Conservation (phyloP, 768 basidiomycete species). For the Termitomyces sp. region DNA sequence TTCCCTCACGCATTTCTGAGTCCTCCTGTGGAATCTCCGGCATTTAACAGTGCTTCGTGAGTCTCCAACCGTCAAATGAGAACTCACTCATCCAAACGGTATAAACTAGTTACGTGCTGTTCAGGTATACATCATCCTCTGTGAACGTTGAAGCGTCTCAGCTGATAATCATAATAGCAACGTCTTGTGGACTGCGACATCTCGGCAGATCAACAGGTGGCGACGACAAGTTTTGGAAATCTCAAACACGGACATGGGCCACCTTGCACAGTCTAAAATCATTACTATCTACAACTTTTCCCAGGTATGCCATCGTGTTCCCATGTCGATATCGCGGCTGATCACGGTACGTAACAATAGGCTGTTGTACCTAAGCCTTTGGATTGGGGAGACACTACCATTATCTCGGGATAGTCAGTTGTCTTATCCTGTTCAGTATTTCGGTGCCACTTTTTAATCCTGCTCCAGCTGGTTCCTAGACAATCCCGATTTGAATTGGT, state of each 20-base stretch:
- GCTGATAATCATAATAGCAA: slow-evolving; percentile 24
- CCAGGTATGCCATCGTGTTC: slow-evolving; percentile 23
- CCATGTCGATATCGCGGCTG: not conserved
- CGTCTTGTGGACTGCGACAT: slow-evolving; percentile 63
- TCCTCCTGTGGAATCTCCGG: slow-evolving; percentile 56
- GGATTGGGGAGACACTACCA: slow-evolving; percentile 58
- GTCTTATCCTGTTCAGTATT: not conserved
- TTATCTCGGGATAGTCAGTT: slow-evolving; percentile 51
- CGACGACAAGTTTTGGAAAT: slow-evolving; percentile 44
- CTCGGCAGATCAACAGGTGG: slow-evolving; percentile 64
- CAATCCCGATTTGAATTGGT: slow-evolving; percentile 55
- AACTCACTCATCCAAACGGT: not conserved
- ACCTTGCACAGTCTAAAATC: slow-evolving; percentile 53
- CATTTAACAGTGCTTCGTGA: slow-evolving; percentile 55
- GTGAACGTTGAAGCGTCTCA: not conserved
- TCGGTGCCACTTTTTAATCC: not conserved
- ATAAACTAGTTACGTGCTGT: slow-evolving; percentile 45
- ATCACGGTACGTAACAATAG: slow-evolving; percentile 12
- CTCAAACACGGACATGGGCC: slow-evolving; percentile 51
- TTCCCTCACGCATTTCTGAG: slow-evolving; percentile 64
- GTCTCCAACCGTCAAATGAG: slow-evolving; percentile 11
- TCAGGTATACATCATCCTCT: slow-evolving; percentile 32
- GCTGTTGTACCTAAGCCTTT: slow-evolving; percentile 65
- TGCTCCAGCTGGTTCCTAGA: slow-evolving; percentile 56
- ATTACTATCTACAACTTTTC: slow-evolving; percentile 67